Evolutionary conservation across 352 stramenopile genomes (phyloP).

Genomic region (Phytophthora cactorum): DNA sequence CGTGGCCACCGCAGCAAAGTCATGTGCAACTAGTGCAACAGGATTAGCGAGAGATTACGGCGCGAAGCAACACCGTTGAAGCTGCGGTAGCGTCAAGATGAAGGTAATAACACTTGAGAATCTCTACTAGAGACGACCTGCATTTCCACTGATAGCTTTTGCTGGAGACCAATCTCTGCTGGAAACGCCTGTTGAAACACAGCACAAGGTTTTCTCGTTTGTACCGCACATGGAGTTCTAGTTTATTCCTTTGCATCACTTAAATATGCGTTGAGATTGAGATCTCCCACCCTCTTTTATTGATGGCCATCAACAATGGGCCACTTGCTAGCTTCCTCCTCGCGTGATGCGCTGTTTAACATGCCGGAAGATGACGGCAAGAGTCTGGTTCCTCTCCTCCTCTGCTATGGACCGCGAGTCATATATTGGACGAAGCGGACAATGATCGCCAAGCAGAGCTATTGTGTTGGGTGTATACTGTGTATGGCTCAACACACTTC

Average conservation of each 20-base stretch:
- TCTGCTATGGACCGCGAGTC: background rate
- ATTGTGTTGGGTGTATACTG: too few species aligned
- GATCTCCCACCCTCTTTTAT: too few species aligned
- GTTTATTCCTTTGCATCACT: too few species aligned
- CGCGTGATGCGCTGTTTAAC: background rate
- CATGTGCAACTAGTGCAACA: conserved; percentile 16
- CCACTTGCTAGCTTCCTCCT: too few species aligned
- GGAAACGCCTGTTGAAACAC: background rate
- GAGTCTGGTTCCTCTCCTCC: background rate
- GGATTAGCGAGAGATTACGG: conserved; percentile 15
- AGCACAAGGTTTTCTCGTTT: background rate
- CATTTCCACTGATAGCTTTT: too few species aligned
- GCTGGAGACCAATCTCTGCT: background rate
- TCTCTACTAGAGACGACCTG: background rate
- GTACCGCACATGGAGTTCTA: background rate
- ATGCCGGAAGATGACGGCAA: background rate
- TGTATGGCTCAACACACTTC: too few species aligned
- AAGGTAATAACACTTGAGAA: background rate
- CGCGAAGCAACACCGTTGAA: conserved; percentile 1
- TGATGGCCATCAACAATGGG: too few species aligned
- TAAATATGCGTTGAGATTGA: too few species aligned
- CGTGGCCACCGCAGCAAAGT: conserved; percentile 9
- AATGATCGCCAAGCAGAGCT: background rate
- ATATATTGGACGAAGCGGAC: background rate
- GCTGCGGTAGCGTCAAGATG: background rate